phyloP scores from a whole-genome alignment of 352 stramenopile species.

The Globisporangium radiosum region DNA sequence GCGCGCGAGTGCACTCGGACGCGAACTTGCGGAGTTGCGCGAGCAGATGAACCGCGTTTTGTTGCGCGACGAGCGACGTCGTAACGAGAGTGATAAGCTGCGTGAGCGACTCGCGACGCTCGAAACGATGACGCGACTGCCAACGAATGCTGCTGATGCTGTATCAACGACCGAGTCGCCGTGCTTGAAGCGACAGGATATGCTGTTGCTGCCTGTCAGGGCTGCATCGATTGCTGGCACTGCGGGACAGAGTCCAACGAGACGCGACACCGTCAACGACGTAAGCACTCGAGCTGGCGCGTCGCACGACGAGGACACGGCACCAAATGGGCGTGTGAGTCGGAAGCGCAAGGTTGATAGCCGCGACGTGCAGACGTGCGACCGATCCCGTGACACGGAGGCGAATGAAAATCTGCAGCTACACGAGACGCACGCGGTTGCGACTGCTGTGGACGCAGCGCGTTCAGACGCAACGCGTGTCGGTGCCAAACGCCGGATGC shows the following conservation, averaged over 20 bases:
- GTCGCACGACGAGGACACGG: too few species aligned
- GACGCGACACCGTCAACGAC: background rate
- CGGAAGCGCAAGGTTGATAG: too few species aligned
- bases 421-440: background rate
- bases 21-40: constrained; percentile 31
- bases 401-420: too few species aligned
- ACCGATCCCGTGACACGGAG: too few species aligned
- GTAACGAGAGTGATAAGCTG: constrained; percentile 26
- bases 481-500: constrained; percentile 6
- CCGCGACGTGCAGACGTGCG: too few species aligned
- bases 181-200: too few species aligned
- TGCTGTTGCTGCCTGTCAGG: too few species aligned
- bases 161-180: too few species aligned
- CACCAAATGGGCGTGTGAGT: too few species aligned
- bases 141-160: too few species aligned
- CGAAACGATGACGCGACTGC: constrained; percentile 3
- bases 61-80: constrained; percentile 40
- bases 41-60: constrained; percentile 50
- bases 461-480: background rate
- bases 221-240: background rate
- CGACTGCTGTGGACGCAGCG: background rate
- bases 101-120: constrained; percentile 11
- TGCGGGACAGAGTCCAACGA: background rate
- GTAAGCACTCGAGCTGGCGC: too few species aligned
- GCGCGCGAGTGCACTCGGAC: constrained; percentile 18